Percentiles rank a stretch among this genome's conserved stretches.
These are phyloP conservation scores for Acer yangbiense DNA, from an alignment of 345 rosid species.

Conservation along the genomic window DNA sequence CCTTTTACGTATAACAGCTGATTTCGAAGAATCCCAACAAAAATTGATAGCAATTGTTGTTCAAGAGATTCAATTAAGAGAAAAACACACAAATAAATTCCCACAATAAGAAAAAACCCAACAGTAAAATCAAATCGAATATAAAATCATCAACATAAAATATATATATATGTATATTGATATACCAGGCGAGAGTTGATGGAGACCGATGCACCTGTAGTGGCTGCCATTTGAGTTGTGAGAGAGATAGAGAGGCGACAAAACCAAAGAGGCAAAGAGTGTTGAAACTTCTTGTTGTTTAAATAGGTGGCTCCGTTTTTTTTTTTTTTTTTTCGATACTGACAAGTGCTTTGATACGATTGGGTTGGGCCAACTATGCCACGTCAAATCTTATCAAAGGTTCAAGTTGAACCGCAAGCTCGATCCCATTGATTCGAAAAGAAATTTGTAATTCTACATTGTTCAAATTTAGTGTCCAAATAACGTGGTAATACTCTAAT, in stretches of 20 bases:
- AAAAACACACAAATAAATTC: neutral
- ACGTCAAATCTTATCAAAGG: no score
- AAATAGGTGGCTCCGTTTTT: neutral
- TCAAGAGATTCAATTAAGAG: neutral
- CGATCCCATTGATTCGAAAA: no score
- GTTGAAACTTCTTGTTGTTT: slow-evolving; percentile 18
- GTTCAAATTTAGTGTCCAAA: no score
- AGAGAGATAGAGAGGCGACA: slow-evolving; percentile 32
- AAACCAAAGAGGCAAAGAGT: slow-evolving; percentile 28
- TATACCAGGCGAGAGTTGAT: slow-evolving; percentile 39
- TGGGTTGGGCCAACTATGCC: no score
- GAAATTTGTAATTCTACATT: no score
- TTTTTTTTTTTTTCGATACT: neutral
- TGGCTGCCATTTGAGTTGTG: slow-evolving; percentile 42
- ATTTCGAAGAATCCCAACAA: neutral
- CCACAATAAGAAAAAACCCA: neutral
- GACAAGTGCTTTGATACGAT: neutral
- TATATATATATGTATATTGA: neutral
- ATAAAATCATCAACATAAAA: neutral
- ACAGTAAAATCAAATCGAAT: neutral
- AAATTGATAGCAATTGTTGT: neutral
- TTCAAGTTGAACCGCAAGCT: no score
- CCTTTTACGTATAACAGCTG: neutral
- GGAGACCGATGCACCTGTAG: slow-evolving; percentile 37
- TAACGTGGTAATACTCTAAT: no score